Base-by-base conservation (phyloP, 2,329 filamentous ascomycete genomes). In the Thelonectria discophora region DNA sequence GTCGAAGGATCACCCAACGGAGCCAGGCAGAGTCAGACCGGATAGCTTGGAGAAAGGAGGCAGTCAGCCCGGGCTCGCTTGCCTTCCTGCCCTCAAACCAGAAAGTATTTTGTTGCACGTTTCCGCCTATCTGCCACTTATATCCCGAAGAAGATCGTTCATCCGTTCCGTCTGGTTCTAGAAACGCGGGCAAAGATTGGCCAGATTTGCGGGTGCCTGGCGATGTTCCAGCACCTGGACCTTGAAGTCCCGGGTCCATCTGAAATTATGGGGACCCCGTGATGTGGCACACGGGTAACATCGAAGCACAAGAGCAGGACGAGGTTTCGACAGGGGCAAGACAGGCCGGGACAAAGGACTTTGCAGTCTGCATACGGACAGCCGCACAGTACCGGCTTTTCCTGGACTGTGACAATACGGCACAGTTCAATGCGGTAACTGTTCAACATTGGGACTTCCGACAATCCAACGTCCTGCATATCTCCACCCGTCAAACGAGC, bases 261-360 rank as follows among this genome's bases (percentile, higher is more conserved):
- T 30, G 45, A 30, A 42, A 55, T 42, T 54, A 63, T 46, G 50
- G 60, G 52, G 60, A 50, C 60, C 42, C 60, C 59, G 46, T 59
- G 51, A 21, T 52, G 51, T 30, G 50, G 45, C 50, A 34, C 32
- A 50, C 60, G 18, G 45, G 46, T 58, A 48, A 27, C 49, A 62
- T 60, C 46, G 32, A 27, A 39, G 52, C 17, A 30, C 18, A 30
- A 57, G 48, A 46, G 30, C 39, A 34, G n/a, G 37, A 59, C 57
- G 58, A 46, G 21, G 50, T 45, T 55, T 56, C 12, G 43, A 43
- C 56, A 56, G 34, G 56, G 56, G 56, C 47, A 45, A 46, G 45
- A 60, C 20, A 57, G 24, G 27, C 51, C 27, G 51, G 30, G 50
- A 12, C 42, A 39, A 49, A 15, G 37, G 45, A 40, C 46, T n/a